A percentile compares a stretch with the other conserved stretches of the same genome.
These are phyloP conservation scores for Starmerella geochares DNA, from an alignment of 805 yeast genomes.

Conservation along the genomic window DNA sequence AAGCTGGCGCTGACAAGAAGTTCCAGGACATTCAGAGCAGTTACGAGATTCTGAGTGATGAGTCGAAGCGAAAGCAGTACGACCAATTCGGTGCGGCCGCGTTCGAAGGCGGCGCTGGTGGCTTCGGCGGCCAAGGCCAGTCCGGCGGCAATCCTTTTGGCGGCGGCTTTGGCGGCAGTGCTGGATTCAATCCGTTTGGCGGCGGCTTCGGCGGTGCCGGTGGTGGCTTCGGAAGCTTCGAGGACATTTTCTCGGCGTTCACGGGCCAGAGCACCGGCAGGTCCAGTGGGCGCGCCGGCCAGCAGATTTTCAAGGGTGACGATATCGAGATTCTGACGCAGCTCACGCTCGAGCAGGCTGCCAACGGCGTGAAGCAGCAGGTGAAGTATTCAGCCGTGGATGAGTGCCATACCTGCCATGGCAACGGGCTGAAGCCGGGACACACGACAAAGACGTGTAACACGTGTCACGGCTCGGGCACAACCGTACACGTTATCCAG, in stretches of 20 bases:
- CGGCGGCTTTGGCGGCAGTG: constrained; percentile 35
- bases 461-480: constrained; percentile 89
- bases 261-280: constrained; percentile 34
- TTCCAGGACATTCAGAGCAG: constrained; percentile 92
- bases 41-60: constrained; percentile 81
- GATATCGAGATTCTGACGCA: constrained; percentile 71
- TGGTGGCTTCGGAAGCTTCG: constrained; percentile 39
- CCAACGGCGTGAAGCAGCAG: constrained; percentile 60
- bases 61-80: constrained; percentile 73
- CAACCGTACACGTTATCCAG: constrained; percentile 67
- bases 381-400: constrained; percentile 66
- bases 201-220: constrained; percentile 34
- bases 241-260: constrained; percentile 54
- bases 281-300: constrained; percentile 34
- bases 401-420: constrained; percentile 68
- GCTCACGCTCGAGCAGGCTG: constrained; percentile 73
- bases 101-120: constrained; percentile 47
- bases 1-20: constrained; percentile 70
- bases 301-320: constrained; percentile 79
- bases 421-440: constrained; percentile 74
- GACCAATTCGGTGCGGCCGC: constrained; percentile 89
- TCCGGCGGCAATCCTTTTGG: constrained; percentile 38
- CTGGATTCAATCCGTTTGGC: constrained; percentile 31
- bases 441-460: constrained; percentile 67
- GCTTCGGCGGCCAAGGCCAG: constrained; percentile 33